Base-by-base conservation (phyloP, 1,139 yeast genomes). In the Kodamaea anthophila region DNA sequence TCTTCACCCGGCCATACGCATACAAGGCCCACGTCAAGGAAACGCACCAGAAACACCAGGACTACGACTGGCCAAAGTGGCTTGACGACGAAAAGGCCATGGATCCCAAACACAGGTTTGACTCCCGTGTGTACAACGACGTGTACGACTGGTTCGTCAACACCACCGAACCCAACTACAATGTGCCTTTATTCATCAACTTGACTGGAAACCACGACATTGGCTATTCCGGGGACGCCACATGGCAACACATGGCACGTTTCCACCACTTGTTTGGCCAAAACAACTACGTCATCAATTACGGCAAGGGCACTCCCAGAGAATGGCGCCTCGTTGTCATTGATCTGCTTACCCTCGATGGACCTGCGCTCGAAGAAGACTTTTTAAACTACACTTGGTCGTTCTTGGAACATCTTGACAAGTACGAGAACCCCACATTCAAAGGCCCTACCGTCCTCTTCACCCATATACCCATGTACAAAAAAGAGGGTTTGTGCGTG, bases 161-260 rank as follows among this genome's bases (percentile, higher is more conserved):
- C n/a, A 40, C 35, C 5, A 44, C 44, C n/a, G 38, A 29, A 18
- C 68, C 68, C 20, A 61, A 60, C 39, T 55, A 42, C 34, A 49
- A 60, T 10, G 53, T 55, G 35, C 83, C 86, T 1, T 57, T 80
- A 26, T 74, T 87, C 47, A 70, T 86, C 36, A 88, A 91, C 49
- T 63, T 91, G 24, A 80, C 95, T 0, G 98, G 98, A 2, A 93
- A 91, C 51, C 98, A 91, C 51, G 98, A 91, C 52, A 77, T 91
- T 34, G 98, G 98, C 0, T 91, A 91, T 51, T 77, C 86, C 32
- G 97, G 97, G 0, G 98, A 93, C 56, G 86, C 94, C 27, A 86
- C 96, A 0, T 77, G 80, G 65, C 96, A 85, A 47, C 94, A 94
- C 45, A 74, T 87, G 76, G 74, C 85, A 1, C 65, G 98, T 39